Conservation (phyloP, 108 stramenopile species). For the Schizochytrium sp. region DNA sequence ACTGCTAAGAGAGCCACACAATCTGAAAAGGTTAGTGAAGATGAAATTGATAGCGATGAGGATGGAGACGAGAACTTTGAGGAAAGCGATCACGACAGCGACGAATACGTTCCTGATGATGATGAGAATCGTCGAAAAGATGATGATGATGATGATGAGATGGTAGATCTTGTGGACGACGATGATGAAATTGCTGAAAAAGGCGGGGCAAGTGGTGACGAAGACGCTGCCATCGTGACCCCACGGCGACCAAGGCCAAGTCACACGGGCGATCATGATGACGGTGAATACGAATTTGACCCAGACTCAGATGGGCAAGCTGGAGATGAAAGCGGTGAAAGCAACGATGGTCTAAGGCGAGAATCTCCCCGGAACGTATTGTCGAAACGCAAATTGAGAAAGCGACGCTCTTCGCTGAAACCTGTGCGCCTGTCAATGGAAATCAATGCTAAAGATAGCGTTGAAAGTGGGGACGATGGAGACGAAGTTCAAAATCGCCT, state of each 20-base stretch:
- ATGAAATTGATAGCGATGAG: background rate
- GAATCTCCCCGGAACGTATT: slow-evolving; percentile 6
- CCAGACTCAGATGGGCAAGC: background rate
- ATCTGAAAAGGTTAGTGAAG: background rate
- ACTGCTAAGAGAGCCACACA: too few species aligned
- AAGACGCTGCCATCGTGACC: background rate
- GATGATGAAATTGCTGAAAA: background rate
- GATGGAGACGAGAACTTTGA: background rate
- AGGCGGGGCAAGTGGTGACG: background rate
- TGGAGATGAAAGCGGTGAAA: background rate
- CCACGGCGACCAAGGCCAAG: background rate
- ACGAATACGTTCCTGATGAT: background rate
- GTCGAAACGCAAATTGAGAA: background rate
- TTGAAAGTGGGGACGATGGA: background rate
- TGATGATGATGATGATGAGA: background rate
- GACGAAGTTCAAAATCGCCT: background rate
- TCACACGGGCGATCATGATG: slow-evolving; percentile 1
- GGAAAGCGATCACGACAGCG: background rate
- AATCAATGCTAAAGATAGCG: background rate
- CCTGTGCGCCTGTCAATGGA: background rate
- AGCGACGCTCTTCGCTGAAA: background rate
- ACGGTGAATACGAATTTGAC: slow-evolving; percentile 33
- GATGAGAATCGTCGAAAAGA: background rate
- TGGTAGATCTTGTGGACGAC: background rate
- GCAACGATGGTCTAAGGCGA: background rate